Percentiles rank a stretch among this genome's conserved stretches.
Conservation (phyloP, 345 rosid genomes). For the Arabis hirsuta region DNA sequence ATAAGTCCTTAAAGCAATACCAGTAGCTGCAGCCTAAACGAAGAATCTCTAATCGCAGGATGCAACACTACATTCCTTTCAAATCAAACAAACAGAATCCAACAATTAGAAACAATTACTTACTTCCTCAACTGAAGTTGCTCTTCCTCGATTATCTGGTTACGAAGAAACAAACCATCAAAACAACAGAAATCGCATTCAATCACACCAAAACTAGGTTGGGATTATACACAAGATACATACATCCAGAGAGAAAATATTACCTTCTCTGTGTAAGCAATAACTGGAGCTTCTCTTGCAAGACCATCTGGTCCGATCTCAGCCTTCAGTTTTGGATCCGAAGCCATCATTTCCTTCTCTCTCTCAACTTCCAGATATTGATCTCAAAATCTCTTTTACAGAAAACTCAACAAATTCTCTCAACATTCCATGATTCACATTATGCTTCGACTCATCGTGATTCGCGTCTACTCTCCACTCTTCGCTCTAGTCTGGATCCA, state of each 20-base stretch:
- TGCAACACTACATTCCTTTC: conserved; percentile 10
- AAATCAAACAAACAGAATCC: neutral
- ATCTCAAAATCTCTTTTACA: neutral
- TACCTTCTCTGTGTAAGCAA: conserved; percentile 94
- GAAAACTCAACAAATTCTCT: neutral
- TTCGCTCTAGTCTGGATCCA: conserved; percentile 26
- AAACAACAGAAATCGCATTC: conserved; percentile 28
- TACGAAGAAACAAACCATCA: conserved; percentile 6
- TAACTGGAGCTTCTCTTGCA: conserved; percentile 78
- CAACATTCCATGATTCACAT: conserved; percentile 17
- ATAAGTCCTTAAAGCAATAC: no score
- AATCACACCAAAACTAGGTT: conserved; percentile 10
- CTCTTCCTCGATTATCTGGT: conserved; percentile 82
- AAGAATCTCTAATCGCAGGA: conserved; percentile 18
- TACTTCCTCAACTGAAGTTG: conserved; percentile 86
- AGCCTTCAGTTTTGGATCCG: conserved; percentile 63
- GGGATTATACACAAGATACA: neutral
- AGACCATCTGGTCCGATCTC: conserved; percentile 95
- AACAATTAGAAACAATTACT: conserved; percentile 18
- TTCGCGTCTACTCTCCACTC: conserved; percentile 6
- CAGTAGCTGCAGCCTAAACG: neutral
- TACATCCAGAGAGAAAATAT: conserved; percentile 9
- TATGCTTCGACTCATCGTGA: neutral
- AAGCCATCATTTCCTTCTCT: conserved; percentile 51
- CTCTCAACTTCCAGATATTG: conserved; percentile 16